Base-by-base conservation (phyloP, 2,329 filamentous ascomycete genomes). In the Dendrostoma leiphaemia region DNA sequence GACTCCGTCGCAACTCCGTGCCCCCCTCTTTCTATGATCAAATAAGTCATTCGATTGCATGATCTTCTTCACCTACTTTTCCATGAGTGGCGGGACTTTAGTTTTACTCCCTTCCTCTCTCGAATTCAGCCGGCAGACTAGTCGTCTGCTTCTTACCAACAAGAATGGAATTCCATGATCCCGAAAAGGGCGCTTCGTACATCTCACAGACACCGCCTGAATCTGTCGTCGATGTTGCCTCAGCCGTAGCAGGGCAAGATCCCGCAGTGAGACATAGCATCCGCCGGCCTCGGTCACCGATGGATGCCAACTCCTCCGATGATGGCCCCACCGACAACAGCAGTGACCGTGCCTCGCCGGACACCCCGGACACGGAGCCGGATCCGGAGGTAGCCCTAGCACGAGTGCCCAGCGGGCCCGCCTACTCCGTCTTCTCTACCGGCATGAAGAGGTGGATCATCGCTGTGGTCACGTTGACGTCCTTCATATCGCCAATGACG, bases 401-500 rank as follows among this genome's bases (percentile, higher is more conserved):
- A 3, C 70, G 66, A 3, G 67, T 70, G 24, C 64, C 66, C 7
- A 73, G 66, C 48, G 73, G 72, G 0, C 74, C 73, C 5, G 65
- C 65, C 3, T 77, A 77, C 62, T 73, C 62, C 53, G 65, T 68
- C 43, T 76, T 76, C 61, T 69, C 72, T 4, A 62, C 57, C 13
- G 37, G 61, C 12, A 76, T 73, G 60, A 83, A 76, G 63, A 65
- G 71, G 60, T 83, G 78, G 71, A 77, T 85, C 55, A 71, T 79
- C 31, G 61, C 67, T 47, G 78, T 85, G 75, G 77, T 80, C 51
- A 74, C 75, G 31, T 63, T 77, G 41, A 75, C 78, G 9, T 77
- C 78, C 61, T 78, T 82, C 59, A 71, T 83, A 57, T 83, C 80
- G 6, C 81, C 81, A 2, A 76, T 82, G 66, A 82, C 80, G 1